Conservation (phyloP, 805 yeast genomes). For the Kuraishia cidri region DNA sequence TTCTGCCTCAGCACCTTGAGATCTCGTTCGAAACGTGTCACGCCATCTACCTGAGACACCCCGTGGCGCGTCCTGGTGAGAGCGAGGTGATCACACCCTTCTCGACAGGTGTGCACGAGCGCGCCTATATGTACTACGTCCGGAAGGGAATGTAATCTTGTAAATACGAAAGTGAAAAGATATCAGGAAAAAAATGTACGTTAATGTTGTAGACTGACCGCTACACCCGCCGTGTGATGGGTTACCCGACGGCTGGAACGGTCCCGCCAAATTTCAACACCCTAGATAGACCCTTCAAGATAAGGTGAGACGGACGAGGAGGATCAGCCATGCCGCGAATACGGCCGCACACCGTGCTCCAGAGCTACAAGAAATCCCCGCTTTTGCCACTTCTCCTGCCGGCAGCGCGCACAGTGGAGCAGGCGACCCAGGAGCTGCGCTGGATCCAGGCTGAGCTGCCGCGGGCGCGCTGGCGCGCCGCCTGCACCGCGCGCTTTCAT, state of each 20-base stretch:
- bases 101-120: slow-evolving; percentile 72
- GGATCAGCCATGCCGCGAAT: slow-evolving; percentile 2
- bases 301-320: too few species aligned
- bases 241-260: too few species aligned
- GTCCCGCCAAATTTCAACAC: too few species aligned
- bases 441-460: slow-evolving; percentile 63
- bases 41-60: slow-evolving; percentile 94
- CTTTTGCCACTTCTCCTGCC: slow-evolving; percentile 1
- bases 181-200: too few species aligned
- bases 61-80: slow-evolving; percentile 94
- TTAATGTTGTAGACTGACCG: too few species aligned
- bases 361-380: not conserved
- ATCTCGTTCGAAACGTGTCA: slow-evolving; percentile 87
- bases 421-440: slow-evolving; percentile 45
- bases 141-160: slow-evolving; percentile 45
- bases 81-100: slow-evolving; percentile 94
- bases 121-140: slow-evolving; percentile 90
- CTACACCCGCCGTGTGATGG: too few species aligned
- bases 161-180: not conserved
- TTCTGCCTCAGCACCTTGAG: slow-evolving; percentile 88
- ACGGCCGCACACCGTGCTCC: not conserved
- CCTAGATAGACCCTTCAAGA: too few species aligned
- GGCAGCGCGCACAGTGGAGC: slow-evolving; percentile 7
- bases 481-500: slow-evolving; percentile 42
- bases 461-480: slow-evolving; percentile 30